A percentile compares a stretch with the other conserved stretches of the same genome.
Conservation (phyloP, 768 basidiomycete species). For the Tulasnella sp. region DNA sequence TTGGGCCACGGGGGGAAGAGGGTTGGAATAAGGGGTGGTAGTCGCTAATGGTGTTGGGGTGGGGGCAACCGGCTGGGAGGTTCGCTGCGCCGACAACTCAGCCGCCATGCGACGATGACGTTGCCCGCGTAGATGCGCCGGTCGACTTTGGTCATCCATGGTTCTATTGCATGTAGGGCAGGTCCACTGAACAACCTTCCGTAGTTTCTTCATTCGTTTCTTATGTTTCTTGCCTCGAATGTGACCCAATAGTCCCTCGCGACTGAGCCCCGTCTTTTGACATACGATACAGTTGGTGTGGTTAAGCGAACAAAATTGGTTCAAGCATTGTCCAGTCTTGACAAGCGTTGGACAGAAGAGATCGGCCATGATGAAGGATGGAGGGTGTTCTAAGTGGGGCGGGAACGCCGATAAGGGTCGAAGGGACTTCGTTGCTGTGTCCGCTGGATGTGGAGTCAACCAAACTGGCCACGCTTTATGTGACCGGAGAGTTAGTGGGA, state of each 20-base stretch:
- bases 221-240: background rate
- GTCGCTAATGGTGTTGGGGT: background rate
- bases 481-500: too few species aligned
- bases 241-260: background rate
- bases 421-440: too few species aligned
- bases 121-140: background rate
- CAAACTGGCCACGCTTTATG: too few species aligned
- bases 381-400: background rate
- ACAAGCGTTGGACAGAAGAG: background rate
- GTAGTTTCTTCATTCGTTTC: background rate
- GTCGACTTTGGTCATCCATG: background rate
- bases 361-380: background rate
- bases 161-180: background rate
- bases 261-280: background rate
- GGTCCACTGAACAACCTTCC: background rate
- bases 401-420: background rate
- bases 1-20: background rate
- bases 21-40: background rate
- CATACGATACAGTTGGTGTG: background rate
- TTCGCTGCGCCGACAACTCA: background rate
- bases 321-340: background rate
- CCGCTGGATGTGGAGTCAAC: too few species aligned
- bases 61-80: background rate
- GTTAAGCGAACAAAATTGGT: background rate
- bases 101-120: background rate